phyloP scores from a whole-genome alignment of 495 filamentous ascomycete genomes.

The Aspergillus indologenus region DNA sequence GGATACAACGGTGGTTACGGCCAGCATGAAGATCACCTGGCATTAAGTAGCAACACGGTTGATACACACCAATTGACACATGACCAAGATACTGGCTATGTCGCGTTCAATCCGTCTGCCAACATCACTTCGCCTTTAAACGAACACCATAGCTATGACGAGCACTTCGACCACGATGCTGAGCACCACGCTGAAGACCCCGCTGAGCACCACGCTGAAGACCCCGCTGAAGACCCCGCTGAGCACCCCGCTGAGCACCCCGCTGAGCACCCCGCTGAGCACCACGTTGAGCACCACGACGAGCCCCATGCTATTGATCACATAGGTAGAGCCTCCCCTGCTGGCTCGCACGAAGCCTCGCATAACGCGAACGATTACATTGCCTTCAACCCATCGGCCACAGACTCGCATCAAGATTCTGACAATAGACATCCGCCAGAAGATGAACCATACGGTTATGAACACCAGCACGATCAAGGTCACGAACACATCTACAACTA shows the following conservation, averaged over 20 bases:
- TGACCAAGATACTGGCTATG: background rate
- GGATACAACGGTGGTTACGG: background rate
- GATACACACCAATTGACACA: background rate
- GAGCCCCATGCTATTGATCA: background rate
- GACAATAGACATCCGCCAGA: background rate
- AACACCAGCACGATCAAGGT: background rate
- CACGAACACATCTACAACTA: background rate
- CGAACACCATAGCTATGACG: background rate
- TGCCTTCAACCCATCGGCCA: background rate
- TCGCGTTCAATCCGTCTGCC: background rate
- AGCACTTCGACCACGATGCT: background rate
- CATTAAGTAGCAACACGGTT: background rate
- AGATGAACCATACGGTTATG: background rate
- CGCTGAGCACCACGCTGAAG: background rate
- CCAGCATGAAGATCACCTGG: background rate
- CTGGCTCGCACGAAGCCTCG: background rate
- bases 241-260: background rate
- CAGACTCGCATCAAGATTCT: background rate
- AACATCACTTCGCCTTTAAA: background rate
- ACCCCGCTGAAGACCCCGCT: too few relatives aligned
- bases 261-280: too few relatives aligned
- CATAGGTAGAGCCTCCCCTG: background rate
- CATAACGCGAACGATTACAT: background rate
- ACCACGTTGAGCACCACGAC: background rate
- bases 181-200: too few relatives aligned